These are phyloP conservation scores for Pharus latifolius DNA, from an alignment of 176 grass and related monocot species.

Conservation along the genomic window DNA sequence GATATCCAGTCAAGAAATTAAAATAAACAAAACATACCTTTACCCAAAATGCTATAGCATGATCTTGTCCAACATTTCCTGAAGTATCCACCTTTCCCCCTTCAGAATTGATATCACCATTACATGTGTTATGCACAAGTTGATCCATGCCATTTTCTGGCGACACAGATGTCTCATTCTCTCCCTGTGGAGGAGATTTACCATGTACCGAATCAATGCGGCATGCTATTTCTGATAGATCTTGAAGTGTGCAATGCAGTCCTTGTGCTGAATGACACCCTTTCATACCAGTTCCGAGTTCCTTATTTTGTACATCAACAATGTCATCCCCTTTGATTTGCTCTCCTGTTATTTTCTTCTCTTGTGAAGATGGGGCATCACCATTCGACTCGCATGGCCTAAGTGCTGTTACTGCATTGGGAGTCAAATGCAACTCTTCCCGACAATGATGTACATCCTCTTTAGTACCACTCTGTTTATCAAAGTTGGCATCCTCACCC, in stretches of 20 bases:
- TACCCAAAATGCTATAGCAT: constrained; percentile 76
- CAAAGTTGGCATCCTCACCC: constrained; percentile 4
- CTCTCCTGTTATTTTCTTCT: constrained; percentile 20
- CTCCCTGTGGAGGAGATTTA: constrained; percentile 18
- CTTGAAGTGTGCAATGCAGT: constrained; percentile 31
- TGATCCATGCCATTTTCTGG: constrained; percentile 13
- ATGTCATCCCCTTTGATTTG: constrained; percentile 5
- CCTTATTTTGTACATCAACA: constrained; percentile 18
- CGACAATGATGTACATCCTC: constrained; percentile 12
- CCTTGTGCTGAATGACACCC: constrained; percentile 13
- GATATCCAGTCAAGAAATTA: neutral
- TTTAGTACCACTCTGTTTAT: constrained; percentile 18
- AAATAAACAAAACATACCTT: constrained; percentile 54
- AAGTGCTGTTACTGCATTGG: constrained; percentile 8
- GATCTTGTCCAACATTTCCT: constrained; percentile 38
- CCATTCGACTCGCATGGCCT: constrained; percentile 28
- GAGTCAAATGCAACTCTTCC: constrained; percentile 11
- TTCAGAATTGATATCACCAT: constrained; percentile 32
- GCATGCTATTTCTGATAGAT: constrained; percentile 49
- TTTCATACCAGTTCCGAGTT: neutral
- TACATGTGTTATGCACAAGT: constrained; percentile 27
- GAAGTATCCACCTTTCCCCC: constrained; percentile 3
- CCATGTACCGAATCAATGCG: constrained; percentile 32
- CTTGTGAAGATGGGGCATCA: constrained; percentile 2
- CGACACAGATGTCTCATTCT: constrained; percentile 25